Evolutionary conservation across 495 filamentous ascomycete species (phyloP).

Genomic region (Talaromyces trachyspermus): DNA sequence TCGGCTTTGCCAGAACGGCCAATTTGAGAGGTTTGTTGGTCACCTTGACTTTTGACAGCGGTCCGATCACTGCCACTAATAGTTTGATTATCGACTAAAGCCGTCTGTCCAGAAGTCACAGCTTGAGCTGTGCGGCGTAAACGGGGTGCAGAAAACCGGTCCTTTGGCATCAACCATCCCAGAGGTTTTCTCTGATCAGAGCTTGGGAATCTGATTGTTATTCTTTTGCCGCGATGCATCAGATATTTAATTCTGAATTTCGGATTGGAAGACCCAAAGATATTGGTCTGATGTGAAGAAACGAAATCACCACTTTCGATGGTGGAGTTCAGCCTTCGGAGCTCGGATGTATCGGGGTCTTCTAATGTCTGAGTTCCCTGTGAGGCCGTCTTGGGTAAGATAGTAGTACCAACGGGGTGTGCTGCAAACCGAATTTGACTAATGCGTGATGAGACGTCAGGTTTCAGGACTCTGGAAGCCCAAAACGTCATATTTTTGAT

Average conservation of each 20-base stretch:
- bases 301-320: background rate
- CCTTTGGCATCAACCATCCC: background rate
- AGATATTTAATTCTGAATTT: background rate
- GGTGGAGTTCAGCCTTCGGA: background rate
- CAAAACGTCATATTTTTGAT: constrained; percentile 6
- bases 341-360: background rate
- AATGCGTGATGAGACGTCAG: background rate
- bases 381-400: background rate
- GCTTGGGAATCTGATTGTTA: background rate
- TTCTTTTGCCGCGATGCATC: background rate
- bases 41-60: background rate
- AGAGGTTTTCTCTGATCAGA: background rate
- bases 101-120: background rate
- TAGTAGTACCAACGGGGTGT: background rate
- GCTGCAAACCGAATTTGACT: background rate
- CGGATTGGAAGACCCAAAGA: background rate
- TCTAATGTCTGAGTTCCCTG: background rate
- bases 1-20: background rate
- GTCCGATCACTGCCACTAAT: background rate
- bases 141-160: background rate
- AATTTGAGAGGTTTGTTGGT: background rate
- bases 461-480: constrained; percentile 4
- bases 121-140: background rate
- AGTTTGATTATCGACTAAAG: background rate
- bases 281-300: background rate